Base-by-base conservation (phyloP, 2,329 filamentous ascomycete species). In the Pyrenophora teres region DNA sequence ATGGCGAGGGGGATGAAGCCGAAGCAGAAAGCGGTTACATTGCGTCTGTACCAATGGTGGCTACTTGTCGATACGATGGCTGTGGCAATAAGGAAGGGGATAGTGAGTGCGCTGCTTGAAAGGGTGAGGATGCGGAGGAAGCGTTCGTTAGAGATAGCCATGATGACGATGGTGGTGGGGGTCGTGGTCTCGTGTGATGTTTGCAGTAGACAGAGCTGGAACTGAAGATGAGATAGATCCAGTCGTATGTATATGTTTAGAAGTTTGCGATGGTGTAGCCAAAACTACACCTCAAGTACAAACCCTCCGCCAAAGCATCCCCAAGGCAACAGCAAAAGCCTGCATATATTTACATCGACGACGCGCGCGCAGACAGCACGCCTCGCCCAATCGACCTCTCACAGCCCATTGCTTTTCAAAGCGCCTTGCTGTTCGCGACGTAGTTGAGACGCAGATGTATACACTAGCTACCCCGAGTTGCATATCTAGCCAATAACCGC, bases 1-100 rank as follows among this genome's bases (percentile, higher is more conserved):
- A 62, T 23, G 3, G 46, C 50, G 18, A 63, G 44, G 3, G 59
- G 56, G n/a, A 63, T 52, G 25, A 50, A 63, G 25, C 49, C 57
- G 23, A 62, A 62, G 45, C 48, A 54, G 43, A 59, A 59, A 8
- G 51, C 35, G 5, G 52, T 46, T 1, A 50, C 48, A 23, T 23
- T 5, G 18, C 51, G 50, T 7, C 6, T 6, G 15, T 38, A 41
- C 46, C 50, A 56, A n/a, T 15, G 32, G 9, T 37, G 16, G 13
- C 41, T 18, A 8, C 49, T 10, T 8, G 57, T 6, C 16, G 52
- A 58, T 25, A 57, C 18, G n/a, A 59, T 18, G 5, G 52, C 56
- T 9, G 36, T 42, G 13, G 51, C 51, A 25, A 57, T 60, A 25
- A 60, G 57, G 6, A 63, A 40, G 5, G 60, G 59, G 3, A 35